These are phyloP conservation scores for Reutealis trisperma DNA, from an alignment of 345 rosid species.

Conservation along the genomic window DNA sequence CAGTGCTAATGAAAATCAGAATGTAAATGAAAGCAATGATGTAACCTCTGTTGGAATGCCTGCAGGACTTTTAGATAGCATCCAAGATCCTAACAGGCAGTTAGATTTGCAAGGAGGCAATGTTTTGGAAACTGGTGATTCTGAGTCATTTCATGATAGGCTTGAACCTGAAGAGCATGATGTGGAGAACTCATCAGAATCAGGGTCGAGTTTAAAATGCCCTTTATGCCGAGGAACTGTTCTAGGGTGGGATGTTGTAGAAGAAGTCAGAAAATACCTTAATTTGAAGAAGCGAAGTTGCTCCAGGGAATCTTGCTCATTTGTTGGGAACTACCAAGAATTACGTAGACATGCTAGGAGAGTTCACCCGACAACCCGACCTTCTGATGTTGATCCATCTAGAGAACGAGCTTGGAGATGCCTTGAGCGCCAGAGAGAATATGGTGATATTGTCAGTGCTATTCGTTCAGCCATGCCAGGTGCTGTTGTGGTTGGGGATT, in stretches of 20 bases:
- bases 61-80: slow-evolving; percentile 26
- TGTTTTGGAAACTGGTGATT: slow-evolving; percentile 32
- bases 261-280: slow-evolving; percentile 76
- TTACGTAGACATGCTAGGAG: slow-evolving; percentile 87
- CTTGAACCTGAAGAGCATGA: slow-evolving; percentile 32
- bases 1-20: slow-evolving; percentile 35
- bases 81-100: slow-evolving; percentile 29
- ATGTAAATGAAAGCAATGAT: slow-evolving; percentile 29
- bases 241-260: slow-evolving; percentile 64
- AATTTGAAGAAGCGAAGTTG: slow-evolving; percentile 76
- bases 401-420: slow-evolving; percentile 86
- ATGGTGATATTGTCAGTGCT: slow-evolving; percentile 83
- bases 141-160: slow-evolving; percentile 40
- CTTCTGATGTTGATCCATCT: slow-evolving; percentile 82
- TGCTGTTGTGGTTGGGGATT: slow-evolving; percentile 91
- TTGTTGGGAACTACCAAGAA: slow-evolving; percentile 74
- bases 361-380: slow-evolving; percentile 70
- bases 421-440: slow-evolving; percentile 78
- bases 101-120: slow-evolving; percentile 40
- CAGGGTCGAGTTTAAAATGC: slow-evolving; percentile 54
- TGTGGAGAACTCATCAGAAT: slow-evolving; percentile 38
- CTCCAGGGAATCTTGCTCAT: slow-evolving; percentile 79
- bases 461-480: slow-evolving; percentile 89
- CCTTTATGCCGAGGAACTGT: slow-evolving; percentile 83
- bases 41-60: slow-evolving; percentile 19